Percentiles rank a stretch among this genome's conserved stretches.
These are phyloP conservation scores for Cutaneotrichosporon cyanovorans DNA, from an alignment of 1,284 basidiomycete genomes.

Conservation along the genomic window DNA sequence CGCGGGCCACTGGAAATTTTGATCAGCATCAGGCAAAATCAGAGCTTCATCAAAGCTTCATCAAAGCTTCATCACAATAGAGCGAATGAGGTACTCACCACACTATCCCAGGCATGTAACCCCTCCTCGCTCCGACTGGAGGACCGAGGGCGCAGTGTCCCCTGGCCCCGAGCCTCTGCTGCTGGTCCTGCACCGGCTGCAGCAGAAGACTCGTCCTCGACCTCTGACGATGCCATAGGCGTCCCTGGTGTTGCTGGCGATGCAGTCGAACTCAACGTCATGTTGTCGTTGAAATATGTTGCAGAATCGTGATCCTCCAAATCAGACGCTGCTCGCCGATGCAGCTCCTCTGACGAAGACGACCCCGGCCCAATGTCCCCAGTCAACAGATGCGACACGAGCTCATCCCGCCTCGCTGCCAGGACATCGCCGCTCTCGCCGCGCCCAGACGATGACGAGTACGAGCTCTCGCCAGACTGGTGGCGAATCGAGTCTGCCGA, in stretches of 20 bases:
- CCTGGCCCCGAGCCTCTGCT: too few relatives aligned
- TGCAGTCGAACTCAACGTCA: too few relatives aligned
- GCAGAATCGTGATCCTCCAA: too few relatives aligned
- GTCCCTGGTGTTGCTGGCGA: too few relatives aligned
- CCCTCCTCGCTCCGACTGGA: conserved; percentile 3
- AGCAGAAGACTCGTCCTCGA: too few relatives aligned
- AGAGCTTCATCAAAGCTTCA: neutral
- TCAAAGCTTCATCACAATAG: neutral
- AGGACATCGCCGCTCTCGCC: conserved; percentile 8
- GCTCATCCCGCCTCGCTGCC: conserved; percentile 10
- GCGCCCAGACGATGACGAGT: conserved; percentile 7
- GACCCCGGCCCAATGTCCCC: neutral
- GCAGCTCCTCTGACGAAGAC: too few relatives aligned
- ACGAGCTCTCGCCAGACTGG: conserved; percentile 8
- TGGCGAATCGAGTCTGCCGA: conserved; percentile 26
- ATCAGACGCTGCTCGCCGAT: too few relatives aligned
- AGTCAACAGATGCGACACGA: conserved; percentile 8
- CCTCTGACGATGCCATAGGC: too few relatives aligned
- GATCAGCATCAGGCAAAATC: too few relatives aligned
- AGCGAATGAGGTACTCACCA: conserved; percentile 31
- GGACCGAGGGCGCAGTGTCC: too few relatives aligned
- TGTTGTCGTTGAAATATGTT: too few relatives aligned
- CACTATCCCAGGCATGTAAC: conserved; percentile 42
- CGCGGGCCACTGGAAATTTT: conserved; percentile 39
- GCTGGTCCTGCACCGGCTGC: too few relatives aligned